Percentiles rank a stretch among this genome's conserved stretches.
Evolutionary conservation across 2,329 filamentous ascomycete genomes (phyloP).

Genomic region (Aspergillus ibericus): DNA sequence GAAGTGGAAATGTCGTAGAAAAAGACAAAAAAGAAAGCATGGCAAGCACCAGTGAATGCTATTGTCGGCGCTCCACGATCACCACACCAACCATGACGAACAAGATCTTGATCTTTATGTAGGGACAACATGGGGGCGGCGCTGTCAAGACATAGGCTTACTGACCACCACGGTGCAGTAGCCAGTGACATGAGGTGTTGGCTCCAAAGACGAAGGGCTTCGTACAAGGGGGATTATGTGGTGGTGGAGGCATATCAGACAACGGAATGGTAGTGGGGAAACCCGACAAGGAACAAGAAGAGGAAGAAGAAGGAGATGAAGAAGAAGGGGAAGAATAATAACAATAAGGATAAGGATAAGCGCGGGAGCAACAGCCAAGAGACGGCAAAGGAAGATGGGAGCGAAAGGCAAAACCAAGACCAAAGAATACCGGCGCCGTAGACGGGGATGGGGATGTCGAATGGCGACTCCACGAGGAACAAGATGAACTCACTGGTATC

Average conservation of each 20-base stretch:
- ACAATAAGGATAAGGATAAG: not conserved
- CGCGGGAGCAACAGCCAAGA: not conserved
- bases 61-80: conserved; percentile 12
- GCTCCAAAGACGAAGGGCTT: not conserved
- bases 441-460: not conserved
- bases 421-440: not conserved
- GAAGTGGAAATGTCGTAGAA: conserved; percentile 4
- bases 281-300: not conserved
- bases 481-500: conserved; percentile 23
- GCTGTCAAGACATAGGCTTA: not conserved
- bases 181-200: not conserved
- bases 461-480: not conserved
- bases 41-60: conserved; percentile 6
- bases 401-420: not conserved
- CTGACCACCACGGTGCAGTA: not conserved
- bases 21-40: conserved; percentile 16
- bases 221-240: not conserved
- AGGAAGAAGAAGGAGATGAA: not conserved
- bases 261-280: not conserved
- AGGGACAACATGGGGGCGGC: not conserved
- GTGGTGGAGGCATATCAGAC: not conserved
- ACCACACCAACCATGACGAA: not conserved
- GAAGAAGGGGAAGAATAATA: not conserved
- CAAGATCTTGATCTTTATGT: not conserved
- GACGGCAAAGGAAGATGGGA: not conserved